Base-by-base conservation (phyloP, 2,329 filamentous ascomycete species). In the Zymoseptoria passerinii region DNA sequence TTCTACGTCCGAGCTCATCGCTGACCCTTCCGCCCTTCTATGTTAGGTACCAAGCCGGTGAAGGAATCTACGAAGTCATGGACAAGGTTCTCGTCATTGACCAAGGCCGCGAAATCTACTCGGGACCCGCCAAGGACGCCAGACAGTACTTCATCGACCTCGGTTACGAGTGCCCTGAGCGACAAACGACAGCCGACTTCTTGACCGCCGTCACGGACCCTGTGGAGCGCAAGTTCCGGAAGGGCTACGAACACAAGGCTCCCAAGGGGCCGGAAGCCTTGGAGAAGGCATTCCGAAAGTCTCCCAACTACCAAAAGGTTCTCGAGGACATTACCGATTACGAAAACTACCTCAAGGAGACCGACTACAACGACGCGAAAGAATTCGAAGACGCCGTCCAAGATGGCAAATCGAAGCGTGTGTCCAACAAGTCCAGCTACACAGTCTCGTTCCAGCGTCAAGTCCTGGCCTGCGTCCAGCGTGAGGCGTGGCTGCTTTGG, bases 71-170 rank as follows among this genome's bases (percentile, higher is more conserved):
- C 67, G 79, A 85, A 62, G 76, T 88, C 29, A 89, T 92, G 81
- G 89, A 94, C 70, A 92, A 92, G 72, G 88, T 92, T 2, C 72
- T 92, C 54, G 83, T 92, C 19, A 89, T 92, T 55, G 86, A 92
- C 63, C 76, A 83, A 53, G 89, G 89, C 1, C 82, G 84, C 4
- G 83, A 85, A 73, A 81, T 88, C 56, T 89, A 82, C 73, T 83
- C 84, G 68, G 86, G 86, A 0, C 82, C 80, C 2, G 78, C 80
- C 3, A 74, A 75, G n/a, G 77, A 82, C 50, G 86, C 87, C 2
- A 81, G 78, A 57, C 75, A 81, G 58, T 89, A 88, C 71, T 89
- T 90, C 68, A 77, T 83, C 59, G 77, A 83, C 53, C 76, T 89
- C 16, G 86, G 86, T 8, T 88, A 84, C 70, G 67, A 82, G 53